Conservation (phyloP, 208 protist species). For the Leishmania aethiopica region DNA sequence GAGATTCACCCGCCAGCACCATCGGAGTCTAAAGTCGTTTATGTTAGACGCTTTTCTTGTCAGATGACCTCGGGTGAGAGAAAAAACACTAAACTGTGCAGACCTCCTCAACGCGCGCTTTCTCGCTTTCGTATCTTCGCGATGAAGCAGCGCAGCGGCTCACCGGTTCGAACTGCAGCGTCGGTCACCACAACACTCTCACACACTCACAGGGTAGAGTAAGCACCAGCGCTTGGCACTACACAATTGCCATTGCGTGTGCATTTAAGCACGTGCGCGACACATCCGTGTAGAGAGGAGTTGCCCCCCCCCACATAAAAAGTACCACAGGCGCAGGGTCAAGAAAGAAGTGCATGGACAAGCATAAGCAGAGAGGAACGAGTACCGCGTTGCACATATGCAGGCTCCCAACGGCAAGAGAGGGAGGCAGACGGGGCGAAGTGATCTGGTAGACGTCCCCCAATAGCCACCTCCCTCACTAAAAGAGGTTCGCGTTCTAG, state of each 20-base stretch:
- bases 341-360: not conserved
- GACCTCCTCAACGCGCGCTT: not conserved
- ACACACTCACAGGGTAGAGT: not conserved
- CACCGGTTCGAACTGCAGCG: not conserved
- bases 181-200: not conserved
- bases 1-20: conserved; percentile 13
- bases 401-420: not conserved
- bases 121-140: not conserved
- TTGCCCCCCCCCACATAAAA: no score
- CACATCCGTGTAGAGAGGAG: not conserved
- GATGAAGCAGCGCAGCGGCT: not conserved
- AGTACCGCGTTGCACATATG: not conserved
- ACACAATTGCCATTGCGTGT: not conserved
- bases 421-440: not conserved
- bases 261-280: not conserved
- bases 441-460: not conserved
- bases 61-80: not conserved
- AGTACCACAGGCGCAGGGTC: not conserved
- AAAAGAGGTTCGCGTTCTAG: not conserved
- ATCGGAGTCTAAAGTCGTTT: not conserved
- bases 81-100: not conserved
- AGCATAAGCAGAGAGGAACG: no score
- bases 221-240: not conserved
- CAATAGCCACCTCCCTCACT: not conserved
- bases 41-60: not conserved